Conservation (phyloP, 2,329 filamentous ascomycete species). For the Calonectria hawksworthii region DNA sequence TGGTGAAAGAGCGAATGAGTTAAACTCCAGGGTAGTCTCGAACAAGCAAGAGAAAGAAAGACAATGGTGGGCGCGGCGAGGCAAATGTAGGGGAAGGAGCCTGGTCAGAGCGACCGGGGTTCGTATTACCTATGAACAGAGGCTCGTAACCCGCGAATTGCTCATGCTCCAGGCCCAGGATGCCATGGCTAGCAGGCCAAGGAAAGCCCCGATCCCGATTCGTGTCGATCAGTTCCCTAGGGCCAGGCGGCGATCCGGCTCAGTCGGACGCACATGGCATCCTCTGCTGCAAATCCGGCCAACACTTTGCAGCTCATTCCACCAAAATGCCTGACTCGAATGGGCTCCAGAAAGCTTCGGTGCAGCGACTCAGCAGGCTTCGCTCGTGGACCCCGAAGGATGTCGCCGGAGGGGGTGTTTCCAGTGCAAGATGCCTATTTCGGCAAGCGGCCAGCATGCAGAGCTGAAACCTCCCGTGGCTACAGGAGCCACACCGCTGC, state of each 20-base stretch:
- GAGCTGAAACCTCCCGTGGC: slow-evolving; percentile 5
- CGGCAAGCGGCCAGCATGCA: not conserved
- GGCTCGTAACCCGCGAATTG: not conserved
- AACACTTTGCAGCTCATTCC: slow-evolving; percentile 2
- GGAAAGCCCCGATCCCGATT: slow-evolving; percentile 8
- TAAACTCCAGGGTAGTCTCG: not conserved
- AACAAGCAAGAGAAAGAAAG: not conserved
- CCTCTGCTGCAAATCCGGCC: not conserved
- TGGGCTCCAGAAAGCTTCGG: not conserved
- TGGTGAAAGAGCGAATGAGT: slow-evolving; percentile 2
- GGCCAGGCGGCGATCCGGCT: not conserved
- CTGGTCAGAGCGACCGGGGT: not conserved
- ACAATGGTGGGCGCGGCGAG: not conserved
- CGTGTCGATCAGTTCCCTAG: slow-evolving; percentile 1
- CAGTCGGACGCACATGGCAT: slow-evolving; percentile 5
- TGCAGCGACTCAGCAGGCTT: not conserved
- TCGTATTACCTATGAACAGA: not conserved
- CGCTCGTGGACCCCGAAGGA: not conserved
- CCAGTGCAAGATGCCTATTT: not conserved
- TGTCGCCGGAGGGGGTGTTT: not conserved
- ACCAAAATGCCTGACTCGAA: not conserved
- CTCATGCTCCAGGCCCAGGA: not conserved
- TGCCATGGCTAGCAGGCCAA: not conserved
- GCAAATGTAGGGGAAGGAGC: slow-evolving; percentile 1
- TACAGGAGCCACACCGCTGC: slow-evolving; percentile 1